Percentiles rank a stretch among this genome's conserved stretches.
Conservation (phyloP, 768 basidiomycete species). For the Coprinopsis strossmayeri region DNA sequence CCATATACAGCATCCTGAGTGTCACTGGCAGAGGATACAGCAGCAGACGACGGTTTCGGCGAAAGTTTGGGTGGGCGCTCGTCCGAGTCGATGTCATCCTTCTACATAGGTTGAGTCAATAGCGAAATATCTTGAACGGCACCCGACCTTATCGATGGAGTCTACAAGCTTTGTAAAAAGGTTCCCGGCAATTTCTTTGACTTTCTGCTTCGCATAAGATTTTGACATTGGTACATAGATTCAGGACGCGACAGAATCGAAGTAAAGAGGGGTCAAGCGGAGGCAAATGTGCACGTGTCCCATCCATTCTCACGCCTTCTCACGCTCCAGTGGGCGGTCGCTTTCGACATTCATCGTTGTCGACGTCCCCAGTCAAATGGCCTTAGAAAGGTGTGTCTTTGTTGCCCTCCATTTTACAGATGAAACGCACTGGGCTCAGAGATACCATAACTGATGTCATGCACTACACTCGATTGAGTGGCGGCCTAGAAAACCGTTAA, state of each 20-base stretch:
- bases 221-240: slow-evolving; percentile 2
- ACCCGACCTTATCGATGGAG: slow-evolving; percentile 10
- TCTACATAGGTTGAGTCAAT: neutral
- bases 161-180: slow-evolving; percentile 19
- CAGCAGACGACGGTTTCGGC: neutral
- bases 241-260: neutral
- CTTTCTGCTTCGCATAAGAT: slow-evolving; percentile 4
- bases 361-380: neutral
- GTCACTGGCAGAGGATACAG: neutral
- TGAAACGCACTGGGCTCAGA: slow-evolving; percentile 64
- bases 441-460: slow-evolving; percentile 35
- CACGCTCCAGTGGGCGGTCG: too few relatives aligned
- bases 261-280: neutral
- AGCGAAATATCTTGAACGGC: neutral
- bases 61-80: slow-evolving; percentile 13
- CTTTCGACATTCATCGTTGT: too few relatives aligned
- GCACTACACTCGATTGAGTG: slow-evolving; percentile 40
- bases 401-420: slow-evolving; percentile 19
- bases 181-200: slow-evolving; percentile 11
- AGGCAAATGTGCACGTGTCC: neutral
- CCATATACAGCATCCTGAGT: too few relatives aligned
- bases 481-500: slow-evolving; percentile 53
- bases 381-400: slow-evolving; percentile 10
- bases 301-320: too few relatives aligned
- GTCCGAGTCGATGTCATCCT: slow-evolving; percentile 12